These are phyloP conservation scores for Wickerhamomyces tratensis DNA, from an alignment of 805 yeast species.

Conservation along the genomic window DNA sequence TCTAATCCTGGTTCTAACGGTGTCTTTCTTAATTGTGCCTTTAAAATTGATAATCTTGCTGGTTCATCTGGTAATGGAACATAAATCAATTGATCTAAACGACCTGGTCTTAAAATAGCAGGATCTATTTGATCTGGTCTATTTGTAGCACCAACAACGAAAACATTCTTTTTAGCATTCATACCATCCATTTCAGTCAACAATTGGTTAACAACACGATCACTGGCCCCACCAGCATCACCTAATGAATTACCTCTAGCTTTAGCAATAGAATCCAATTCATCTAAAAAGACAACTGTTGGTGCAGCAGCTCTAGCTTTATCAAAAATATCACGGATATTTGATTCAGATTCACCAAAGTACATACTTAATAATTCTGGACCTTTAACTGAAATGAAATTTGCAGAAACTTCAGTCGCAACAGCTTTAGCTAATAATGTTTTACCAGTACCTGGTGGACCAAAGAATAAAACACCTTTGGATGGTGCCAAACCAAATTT, in stretches of 20 bases:
- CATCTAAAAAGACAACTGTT: constrained; percentile 96
- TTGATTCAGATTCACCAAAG: constrained; percentile 98
- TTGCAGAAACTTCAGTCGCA: constrained; percentile 98
- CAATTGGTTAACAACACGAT: constrained; percentile 91
- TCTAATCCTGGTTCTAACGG: constrained; percentile 97
- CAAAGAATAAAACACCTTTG: constrained; percentile 96
- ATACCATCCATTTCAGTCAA: constrained; percentile 99
- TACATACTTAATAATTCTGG: constrained; percentile 97
- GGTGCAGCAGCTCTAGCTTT: constrained; percentile 99
- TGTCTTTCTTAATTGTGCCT: constrained; percentile 95
- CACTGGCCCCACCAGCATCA: constrained; percentile 96
- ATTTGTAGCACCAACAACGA: constrained; percentile 98
- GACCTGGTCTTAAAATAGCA: constrained; percentile 96
- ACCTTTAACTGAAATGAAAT: constrained; percentile 94
- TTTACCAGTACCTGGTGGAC: constrained; percentile 99
- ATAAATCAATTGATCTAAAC: constrained; percentile 96
- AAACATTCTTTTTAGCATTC: constrained; percentile 98
- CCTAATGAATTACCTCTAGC: constrained; percentile 89
- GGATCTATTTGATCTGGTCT: constrained; percentile 99
- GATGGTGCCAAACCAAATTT: constrained; percentile 97
- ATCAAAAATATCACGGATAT: constrained; percentile 95
- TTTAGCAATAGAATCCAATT: constrained; percentile 95
- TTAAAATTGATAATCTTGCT: constrained; percentile 87
- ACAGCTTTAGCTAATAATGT: constrained; percentile 97
- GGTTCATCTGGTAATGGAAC: constrained; percentile 97